Evolutionary conservation across 1,284 basidiomycete genomes (phyloP).

Genomic region (Ceratobasidium sp.): DNA sequence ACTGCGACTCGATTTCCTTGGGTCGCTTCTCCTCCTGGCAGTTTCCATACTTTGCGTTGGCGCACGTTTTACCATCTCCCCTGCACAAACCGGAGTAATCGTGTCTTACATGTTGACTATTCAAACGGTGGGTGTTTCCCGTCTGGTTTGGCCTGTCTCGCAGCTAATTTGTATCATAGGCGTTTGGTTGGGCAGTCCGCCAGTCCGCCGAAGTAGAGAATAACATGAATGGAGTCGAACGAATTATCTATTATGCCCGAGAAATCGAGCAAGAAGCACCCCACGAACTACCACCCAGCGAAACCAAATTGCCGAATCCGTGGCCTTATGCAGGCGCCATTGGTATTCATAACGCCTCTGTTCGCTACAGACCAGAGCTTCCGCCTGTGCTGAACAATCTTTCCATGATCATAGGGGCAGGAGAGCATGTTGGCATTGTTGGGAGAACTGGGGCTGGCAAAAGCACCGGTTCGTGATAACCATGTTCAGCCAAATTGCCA

Average conservation of each 20-base stretch:
- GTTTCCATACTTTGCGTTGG: constrained; percentile 83
- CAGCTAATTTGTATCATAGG: too few relatives aligned
- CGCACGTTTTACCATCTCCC: constrained; percentile 76
- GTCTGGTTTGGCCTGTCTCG: too few relatives aligned
- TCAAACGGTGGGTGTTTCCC: too few relatives aligned
- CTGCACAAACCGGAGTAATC: constrained; percentile 78
- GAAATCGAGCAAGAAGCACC: constrained; percentile 50
- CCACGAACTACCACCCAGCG: too few relatives aligned
- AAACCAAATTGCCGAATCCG: constrained; percentile 60
- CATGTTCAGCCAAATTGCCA: neutral
- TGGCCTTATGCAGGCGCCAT: constrained; percentile 73
- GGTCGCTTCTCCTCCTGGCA: constrained; percentile 76
- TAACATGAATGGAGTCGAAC: constrained; percentile 91
- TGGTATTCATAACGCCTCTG: constrained; percentile 67
- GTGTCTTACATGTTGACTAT: constrained; percentile 57
- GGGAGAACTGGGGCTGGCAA: constrained; percentile 58
- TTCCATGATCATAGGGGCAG: constrained; percentile 69
- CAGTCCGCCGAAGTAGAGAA: constrained; percentile 85
- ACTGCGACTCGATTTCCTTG: constrained; percentile 85
- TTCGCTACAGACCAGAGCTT: constrained; percentile 71
- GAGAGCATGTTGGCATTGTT: constrained; percentile 90
- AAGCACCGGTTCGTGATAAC: constrained; percentile 48
- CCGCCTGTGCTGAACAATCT: constrained; percentile 55
- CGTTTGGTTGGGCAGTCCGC: constrained; percentile 49
- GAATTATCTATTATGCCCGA: constrained; percentile 56